phyloP scores from a whole-genome alignment of 306 rosid species.

The Lathyrus tuberosus region DNA sequence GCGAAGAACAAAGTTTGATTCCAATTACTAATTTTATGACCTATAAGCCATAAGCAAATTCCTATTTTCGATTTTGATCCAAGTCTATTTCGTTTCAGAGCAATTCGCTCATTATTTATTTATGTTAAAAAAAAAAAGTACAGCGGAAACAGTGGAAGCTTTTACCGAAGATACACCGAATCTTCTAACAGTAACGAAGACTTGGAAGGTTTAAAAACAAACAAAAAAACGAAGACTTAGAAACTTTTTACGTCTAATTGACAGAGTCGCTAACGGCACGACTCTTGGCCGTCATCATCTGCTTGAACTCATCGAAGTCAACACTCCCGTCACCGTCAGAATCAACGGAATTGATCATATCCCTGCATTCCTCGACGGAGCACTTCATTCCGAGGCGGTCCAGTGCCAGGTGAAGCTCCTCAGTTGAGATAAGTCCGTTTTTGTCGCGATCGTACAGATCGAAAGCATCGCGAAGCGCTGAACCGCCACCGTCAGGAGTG shows the following conservation, averaged over 20 bases:
- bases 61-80: not conserved
- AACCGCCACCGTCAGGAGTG: constrained; percentile 43
- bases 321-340: constrained; percentile 80
- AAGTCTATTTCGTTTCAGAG: not conserved
- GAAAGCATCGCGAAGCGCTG: constrained; percentile 73
- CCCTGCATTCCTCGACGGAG: constrained; percentile 62
- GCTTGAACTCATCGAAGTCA: constrained; percentile 71
- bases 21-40: too few relatives aligned
- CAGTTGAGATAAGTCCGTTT: constrained; percentile 72
- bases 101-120: constrained; percentile 19
- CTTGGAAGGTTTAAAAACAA: too few relatives aligned
- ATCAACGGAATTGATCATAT: constrained; percentile 77
- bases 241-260: constrained; percentile 4
- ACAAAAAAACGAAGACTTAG: too few relatives aligned
- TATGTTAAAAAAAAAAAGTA: constrained; percentile 15
- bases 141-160: constrained; percentile 8
- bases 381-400: constrained; percentile 65
- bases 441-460: constrained; percentile 77
- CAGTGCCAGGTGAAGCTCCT: constrained; percentile 70
- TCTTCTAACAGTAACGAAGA: not conserved
- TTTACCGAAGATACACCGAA: constrained; percentile 9
- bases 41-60: not conserved
- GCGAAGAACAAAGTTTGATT: too few relatives aligned
- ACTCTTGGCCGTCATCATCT: constrained; percentile 65
- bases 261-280: constrained; percentile 27